A percentile compares a stretch with the other conserved stretches of the same genome.
These are phyloP conservation scores for Vitis labrusca DNA, from an alignment of 164 flowering plant genomes.

Conservation along the genomic window DNA sequence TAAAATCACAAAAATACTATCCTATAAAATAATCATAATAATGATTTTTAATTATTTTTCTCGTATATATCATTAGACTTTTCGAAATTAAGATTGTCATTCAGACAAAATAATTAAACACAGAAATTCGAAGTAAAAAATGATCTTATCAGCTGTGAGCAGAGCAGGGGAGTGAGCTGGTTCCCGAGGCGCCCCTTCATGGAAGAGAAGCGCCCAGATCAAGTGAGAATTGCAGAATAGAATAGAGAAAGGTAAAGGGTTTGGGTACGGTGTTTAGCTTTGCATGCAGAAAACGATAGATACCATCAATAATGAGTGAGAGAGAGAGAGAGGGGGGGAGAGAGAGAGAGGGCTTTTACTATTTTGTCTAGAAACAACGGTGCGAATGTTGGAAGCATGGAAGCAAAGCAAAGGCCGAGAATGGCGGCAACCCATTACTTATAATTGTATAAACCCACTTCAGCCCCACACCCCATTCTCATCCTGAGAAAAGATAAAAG, in stretches of 20 bases:
- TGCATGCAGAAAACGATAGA: constrained; percentile 26
- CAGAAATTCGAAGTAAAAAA: too few relatives aligned
- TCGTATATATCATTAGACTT: too few relatives aligned
- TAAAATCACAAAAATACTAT: too few relatives aligned
- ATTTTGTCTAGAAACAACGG: constrained; percentile 26
- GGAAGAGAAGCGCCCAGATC: not conserved
- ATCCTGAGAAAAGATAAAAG: too few relatives aligned
- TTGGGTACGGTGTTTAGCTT: constrained; percentile 10
- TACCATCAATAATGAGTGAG: constrained; percentile 20
- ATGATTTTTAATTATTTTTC: too few relatives aligned
- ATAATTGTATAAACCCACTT: not conserved
- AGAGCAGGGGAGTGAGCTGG: too few relatives aligned
- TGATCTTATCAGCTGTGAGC: too few relatives aligned
- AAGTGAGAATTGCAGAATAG: not conserved
- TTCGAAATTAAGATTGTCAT: too few relatives aligned
- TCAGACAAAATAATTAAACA: too few relatives aligned
- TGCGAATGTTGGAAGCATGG: constrained; percentile 67
- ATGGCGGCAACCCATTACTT: constrained; percentile 41
- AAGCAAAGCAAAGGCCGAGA: constrained; percentile 42
- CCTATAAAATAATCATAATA: too few relatives aligned
- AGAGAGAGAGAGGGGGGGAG: constrained; percentile 12
- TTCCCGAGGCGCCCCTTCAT: not conserved
- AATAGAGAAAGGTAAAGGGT: not conserved
- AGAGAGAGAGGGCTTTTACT: constrained; percentile 1
- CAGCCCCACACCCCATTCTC: constrained; percentile 5